Evolutionary conservation across 108 stramenopile genomes (phyloP).

Genomic region (Aurantiochytrium sp.): DNA sequence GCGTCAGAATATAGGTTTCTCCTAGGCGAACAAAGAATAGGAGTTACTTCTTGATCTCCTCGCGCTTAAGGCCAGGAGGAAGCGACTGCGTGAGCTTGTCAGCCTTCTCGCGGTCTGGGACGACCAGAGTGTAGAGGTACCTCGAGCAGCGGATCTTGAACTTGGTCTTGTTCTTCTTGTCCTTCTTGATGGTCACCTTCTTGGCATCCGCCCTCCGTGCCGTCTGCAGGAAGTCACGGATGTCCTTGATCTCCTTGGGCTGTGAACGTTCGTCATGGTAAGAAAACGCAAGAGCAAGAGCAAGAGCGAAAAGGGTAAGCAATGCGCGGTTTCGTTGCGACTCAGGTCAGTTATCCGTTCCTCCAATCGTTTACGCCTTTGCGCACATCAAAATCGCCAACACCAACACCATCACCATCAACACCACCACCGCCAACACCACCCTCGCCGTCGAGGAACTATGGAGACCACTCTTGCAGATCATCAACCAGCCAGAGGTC

Average conservation of each 20-base stretch:
- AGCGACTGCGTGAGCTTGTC: constrained; percentile 21
- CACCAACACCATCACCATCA: too few relatives aligned
- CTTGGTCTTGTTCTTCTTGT: constrained; percentile 23
- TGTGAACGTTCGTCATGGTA: neutral
- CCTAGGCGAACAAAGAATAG: neutral
- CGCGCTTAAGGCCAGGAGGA: constrained; percentile 4
- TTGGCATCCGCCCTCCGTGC: neutral
- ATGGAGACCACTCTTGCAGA: too few relatives aligned
- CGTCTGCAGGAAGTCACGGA: constrained; percentile 5
- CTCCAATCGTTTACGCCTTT: too few relatives aligned
- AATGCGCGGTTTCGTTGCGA: too few relatives aligned
- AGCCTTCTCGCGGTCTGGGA: neutral
- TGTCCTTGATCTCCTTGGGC: constrained; percentile 9
- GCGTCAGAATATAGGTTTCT: neutral
- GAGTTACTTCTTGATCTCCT: neutral
- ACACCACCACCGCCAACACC: too few relatives aligned
- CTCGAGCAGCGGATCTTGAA: constrained; percentile 21
- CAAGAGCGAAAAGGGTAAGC: too few relatives aligned
- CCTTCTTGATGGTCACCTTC: neutral
- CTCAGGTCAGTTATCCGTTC: too few relatives aligned
- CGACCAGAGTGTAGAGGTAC: constrained; percentile 6
- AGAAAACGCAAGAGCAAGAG: too few relatives aligned
- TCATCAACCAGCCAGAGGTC: too few relatives aligned
- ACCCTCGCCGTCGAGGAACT: too few relatives aligned
- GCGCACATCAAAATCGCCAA: too few relatives aligned